A percentile compares a stretch with the other conserved stretches of the same genome.
These are phyloP conservation scores for Tetrahymena malaccensis DNA, from an alignment of 73 alveolate genomes.

Conservation along the genomic window DNA sequence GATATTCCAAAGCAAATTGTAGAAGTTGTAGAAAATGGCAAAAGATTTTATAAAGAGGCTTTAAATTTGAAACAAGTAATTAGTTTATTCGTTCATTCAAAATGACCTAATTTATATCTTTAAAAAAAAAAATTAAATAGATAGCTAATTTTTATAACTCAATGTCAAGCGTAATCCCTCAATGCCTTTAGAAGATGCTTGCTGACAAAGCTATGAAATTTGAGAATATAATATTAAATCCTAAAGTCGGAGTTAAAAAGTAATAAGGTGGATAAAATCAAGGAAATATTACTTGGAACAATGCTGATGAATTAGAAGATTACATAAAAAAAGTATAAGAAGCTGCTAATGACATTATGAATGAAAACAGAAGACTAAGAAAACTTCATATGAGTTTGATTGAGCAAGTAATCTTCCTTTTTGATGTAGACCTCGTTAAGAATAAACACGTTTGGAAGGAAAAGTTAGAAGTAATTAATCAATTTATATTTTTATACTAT, in stretches of 20 bases:
- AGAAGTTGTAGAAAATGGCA: conserved; percentile 75
- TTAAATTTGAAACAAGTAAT: conserved; percentile 81
- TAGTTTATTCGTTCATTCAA: neutral
- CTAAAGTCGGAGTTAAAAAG: conserved; percentile 32
- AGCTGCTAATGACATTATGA: conserved; percentile 87
- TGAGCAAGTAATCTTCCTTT: conserved; percentile 72
- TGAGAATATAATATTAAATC: conserved; percentile 71
- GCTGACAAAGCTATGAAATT: conserved; percentile 87
- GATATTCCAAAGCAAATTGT: conserved; percentile 61
- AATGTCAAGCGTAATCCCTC: conserved; percentile 89
- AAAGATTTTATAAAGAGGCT: conserved; percentile 93
- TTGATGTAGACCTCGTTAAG: conserved; percentile 81
- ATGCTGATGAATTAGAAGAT: conserved; percentile 82
- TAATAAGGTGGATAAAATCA: conserved; percentile 28
- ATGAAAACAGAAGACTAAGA: conserved; percentile 90
- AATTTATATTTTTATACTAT: no score
- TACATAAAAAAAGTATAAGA: conserved; percentile 81
- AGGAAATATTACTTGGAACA: conserved; percentile 78
- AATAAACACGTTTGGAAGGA: conserved; percentile 92
- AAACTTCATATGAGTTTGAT: conserved; percentile 79
- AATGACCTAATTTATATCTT: no score
- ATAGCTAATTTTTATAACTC: conserved; percentile 93
- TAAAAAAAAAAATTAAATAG: neutral
- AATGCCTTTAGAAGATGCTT: conserved; percentile 91
- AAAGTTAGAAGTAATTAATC: conserved; percentile 59